Evolutionary conservation across 441 rosid genomes (phyloP).

Genomic region (Erysimum cheiri): DNA sequence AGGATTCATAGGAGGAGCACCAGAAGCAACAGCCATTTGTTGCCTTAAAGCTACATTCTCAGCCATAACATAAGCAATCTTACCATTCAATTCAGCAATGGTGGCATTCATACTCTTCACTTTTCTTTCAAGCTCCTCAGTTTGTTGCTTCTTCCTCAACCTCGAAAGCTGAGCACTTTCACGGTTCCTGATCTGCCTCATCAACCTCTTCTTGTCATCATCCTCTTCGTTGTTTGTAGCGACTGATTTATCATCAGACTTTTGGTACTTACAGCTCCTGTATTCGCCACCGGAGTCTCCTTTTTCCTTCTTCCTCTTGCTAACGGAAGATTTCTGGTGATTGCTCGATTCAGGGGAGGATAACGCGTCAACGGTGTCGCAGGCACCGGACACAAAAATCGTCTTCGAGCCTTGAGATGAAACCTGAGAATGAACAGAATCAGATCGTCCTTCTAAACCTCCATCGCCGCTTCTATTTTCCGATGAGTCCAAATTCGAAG

Average conservation of each 20-base stretch:
- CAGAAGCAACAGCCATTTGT: conserved; percentile 56
- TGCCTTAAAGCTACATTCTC: conserved; percentile 82
- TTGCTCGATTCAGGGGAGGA: conserved; percentile 51
- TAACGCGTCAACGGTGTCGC: conserved; percentile 42
- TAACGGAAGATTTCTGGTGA: conserved; percentile 51
- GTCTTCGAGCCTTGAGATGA: conserved; percentile 56
- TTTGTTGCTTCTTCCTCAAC: conserved; percentile 89
- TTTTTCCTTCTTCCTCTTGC: conserved; percentile 76
- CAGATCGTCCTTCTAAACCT: conserved; percentile 32
- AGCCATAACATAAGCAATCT: conserved; percentile 73
- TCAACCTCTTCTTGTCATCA: conserved; percentile 62
- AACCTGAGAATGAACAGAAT: conserved; percentile 46
- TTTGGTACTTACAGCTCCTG: conserved; percentile 54
- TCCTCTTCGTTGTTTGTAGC: conserved; percentile 38
- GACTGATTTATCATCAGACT: conserved; percentile 45
- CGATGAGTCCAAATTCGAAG: conserved; percentile 29
- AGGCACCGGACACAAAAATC: conserved; percentile 44
- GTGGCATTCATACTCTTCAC: conserved; percentile 66
- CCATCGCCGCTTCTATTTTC: conserved; percentile 37
- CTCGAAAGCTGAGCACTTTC: conserved; percentile 97
- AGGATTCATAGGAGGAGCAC: conserved; percentile 49
- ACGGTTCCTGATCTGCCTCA: conserved; percentile 78
- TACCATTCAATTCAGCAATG: conserved; percentile 73
- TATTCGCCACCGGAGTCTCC: conserved; percentile 51
- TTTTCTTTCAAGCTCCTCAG: conserved; percentile 72